Base-by-base conservation (phyloP, 208 protist species). In the Crithidia acanthocephali region DNA sequence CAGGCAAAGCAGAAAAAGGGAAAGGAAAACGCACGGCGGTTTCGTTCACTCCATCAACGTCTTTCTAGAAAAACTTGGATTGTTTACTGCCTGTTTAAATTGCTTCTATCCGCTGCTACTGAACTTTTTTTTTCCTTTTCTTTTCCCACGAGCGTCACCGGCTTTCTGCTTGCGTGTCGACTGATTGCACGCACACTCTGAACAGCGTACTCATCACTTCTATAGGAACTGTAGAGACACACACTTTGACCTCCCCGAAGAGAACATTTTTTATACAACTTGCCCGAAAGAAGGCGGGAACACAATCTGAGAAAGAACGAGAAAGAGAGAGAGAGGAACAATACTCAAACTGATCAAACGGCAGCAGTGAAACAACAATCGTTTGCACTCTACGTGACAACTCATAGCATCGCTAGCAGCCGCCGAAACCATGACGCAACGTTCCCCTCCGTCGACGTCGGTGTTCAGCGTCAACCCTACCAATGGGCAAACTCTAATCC, bases 401-500 rank as follows among this genome's bases (percentile, higher is more conserved):
- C n/a, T n/a, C n/a, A n/a, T n/a, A n/a, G n/a, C n/a, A n/a, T n/a
- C n/a, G n/a, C n/a, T n/a, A n/a, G n/a, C n/a, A n/a, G n/a, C n/a
- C n/a, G n/a, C n/a, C n/a, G n/a, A n/a, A n/a, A n/a, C n/a, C n/a
- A 68, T 58, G 50, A 33, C 47, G 22, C 45, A 42, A 42, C 68
- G 55, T 10, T 65, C 48, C 11, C 64, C 57, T 37, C 37, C 57
- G 16, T 68, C 53, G 6, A 42, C 59, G 23, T 25, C 28, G 6
- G 40, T 13, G n/a, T 30, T 60, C 30, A 69, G 47, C 58, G 48
- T 47, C 28, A 25, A 37, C 30, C 9, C 67, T 0, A 35, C 15
- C 5, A 27, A 15, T 1, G 69, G 57, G 10, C 81, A 92, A 70
- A 79, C 88, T 37, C 68, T 95, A 3, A 75, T 92, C 23, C 64